Evolutionary conservation across 768 basidiomycete species (phyloP), one percentile per base, ranked within the genome.

Genomic region (Solioccasus polychromus): DNA sequence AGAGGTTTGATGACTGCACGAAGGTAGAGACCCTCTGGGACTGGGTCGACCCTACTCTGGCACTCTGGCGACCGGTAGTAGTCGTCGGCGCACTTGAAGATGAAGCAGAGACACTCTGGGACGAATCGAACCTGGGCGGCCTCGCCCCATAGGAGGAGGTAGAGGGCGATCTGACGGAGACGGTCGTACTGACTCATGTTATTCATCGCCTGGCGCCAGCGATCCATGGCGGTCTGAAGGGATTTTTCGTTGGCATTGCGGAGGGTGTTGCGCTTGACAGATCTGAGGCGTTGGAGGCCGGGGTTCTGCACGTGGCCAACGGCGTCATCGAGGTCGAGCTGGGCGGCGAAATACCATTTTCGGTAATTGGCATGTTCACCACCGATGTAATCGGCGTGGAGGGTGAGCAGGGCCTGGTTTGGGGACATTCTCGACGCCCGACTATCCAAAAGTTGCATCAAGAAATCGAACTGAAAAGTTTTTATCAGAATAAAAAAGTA

Each of bases 61-160:
- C 96, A 99, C 59, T 98, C 96, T n/a, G 95, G 85, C 4, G 89
- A 92, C 20, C 96, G 93, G 67, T 99, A 99, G 67, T 97, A 99
- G 70, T 99, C 96, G 63, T 99, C 96, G 12, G 96, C 96, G 61
- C 96, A 98, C 71, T 99, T 99, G 86, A 99, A 99, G 69, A 99
- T 96, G 77, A 97, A 99, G 71, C 93, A 97, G 36, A 99, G 71
- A 59, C 92, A 94, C 66, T 99, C 96, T 3, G 96, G 95, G 12
- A 91, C 78, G 68, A 97, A 98, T 12, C 96, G 85, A 31, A 98
- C 92, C 61, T 97, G 93, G 11, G 96, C 95, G 0, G 92, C 94
- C 68, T 99, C 96, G 44, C 95, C 96, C 96, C 96, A 99, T 52
- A 91, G 90, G 22, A 99, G 79, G 22, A 98, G 79, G 64, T 88